Evolutionary conservation across 2,329 filamentous ascomycete genomes (phyloP), one percentile per base, ranked within the genome.

Genomic region (Clonostachys byssicola): DNA sequence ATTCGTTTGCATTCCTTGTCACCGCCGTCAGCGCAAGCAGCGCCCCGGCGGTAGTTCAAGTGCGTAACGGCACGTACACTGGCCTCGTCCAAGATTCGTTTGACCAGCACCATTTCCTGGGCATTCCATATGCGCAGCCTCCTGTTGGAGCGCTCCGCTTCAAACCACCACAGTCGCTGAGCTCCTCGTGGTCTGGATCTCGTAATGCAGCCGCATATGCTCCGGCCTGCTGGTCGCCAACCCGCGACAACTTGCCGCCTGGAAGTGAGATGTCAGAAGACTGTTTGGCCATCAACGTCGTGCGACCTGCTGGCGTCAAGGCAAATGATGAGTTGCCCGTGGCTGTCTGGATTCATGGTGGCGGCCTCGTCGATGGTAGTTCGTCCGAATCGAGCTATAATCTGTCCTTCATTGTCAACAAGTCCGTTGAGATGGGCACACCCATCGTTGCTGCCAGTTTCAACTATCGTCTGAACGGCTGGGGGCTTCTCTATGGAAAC

Each of bases 331-430:
- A 66, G 14, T 66, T 86, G 3, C 81, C 81, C 0, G 76, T 84
- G 7, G 72, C 68, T 14, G 69, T 83, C 0, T 85, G 81, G 79
- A 81, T 85, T 23, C 76, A 83, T 54, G 73, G 73, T 41, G 64
- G 64, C 36, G 42, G 17, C 14, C 42, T 13, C 5, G 35, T 17
- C 9, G 64, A 69, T 34, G n/a, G n/a, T n/a, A n/a, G n/a, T n/a
- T n/a, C n/a, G n/a, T n/a, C n/a, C n/a, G n/a, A n/a, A n/a, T n/a
- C n/a, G n/a, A n/a, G n/a, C n/a, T n/a, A n/a, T n/a, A n/a, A n/a
- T n/a, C n/a, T n/a, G n/a, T n/a, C n/a, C n/a, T n/a, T n/a, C n/a
- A n/a, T n/a, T n/a, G 78, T 87, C 7, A 63, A 73, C 41, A 72
- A 77, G 23, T 72, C 75, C 7, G 71, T 75, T 38, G 62, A 72